Evolutionary conservation across 805 yeast genomes (phyloP).

Genomic region (Suhomyces pyralidae): DNA sequence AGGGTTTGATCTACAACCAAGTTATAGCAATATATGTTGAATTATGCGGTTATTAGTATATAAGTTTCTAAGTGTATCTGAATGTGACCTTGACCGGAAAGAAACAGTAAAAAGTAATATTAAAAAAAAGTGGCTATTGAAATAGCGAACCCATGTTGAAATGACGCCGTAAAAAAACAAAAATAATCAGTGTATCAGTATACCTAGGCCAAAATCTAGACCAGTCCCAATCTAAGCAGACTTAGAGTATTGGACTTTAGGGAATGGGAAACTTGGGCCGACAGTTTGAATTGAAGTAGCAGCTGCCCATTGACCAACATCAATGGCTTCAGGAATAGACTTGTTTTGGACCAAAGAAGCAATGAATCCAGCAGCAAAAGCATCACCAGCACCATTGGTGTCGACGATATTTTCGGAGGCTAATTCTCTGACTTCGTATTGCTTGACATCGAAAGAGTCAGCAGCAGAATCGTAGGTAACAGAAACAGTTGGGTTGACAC

Average conservation of each 20-base stretch:
- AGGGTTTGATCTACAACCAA: background rate
- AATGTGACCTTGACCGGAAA: constrained; percentile 1
- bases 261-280: constrained; percentile 92
- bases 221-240: background rate
- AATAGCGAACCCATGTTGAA: constrained; percentile 8
- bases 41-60: constrained; percentile 1
- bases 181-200: background rate
- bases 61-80: background rate
- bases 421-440: constrained; percentile 70
- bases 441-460: constrained; percentile 46
- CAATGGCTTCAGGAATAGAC: constrained; percentile 57
- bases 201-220: background rate
- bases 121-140: constrained; percentile 1
- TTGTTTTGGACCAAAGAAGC: constrained; percentile 83
- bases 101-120: background rate
- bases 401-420: constrained; percentile 69
- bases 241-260: constrained; percentile 51
- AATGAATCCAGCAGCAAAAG: constrained; percentile 94
- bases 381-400: constrained; percentile 99
- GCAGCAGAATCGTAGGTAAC: constrained; percentile 54
- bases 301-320: constrained; percentile 97
- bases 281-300: constrained; percentile 84
- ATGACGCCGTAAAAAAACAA: constrained; percentile 6
- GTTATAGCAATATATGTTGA: constrained; percentile 3
- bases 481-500: constrained; percentile 83